Evolutionary conservation across 345 rosid genomes (phyloP).

Genomic region (Eucalyptus curtisii): DNA sequence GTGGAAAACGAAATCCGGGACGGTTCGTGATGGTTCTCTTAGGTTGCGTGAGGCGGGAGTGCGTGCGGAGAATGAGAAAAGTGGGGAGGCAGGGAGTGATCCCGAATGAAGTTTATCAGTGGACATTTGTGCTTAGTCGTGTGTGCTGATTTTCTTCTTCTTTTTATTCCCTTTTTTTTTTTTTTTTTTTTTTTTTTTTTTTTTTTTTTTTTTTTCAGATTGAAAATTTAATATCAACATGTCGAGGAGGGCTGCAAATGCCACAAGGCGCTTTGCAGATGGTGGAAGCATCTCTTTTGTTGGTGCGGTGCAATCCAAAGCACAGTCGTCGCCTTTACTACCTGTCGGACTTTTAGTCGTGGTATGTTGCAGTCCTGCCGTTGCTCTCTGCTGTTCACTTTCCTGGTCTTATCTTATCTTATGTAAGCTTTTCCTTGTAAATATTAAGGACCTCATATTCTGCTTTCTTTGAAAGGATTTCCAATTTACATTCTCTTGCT

Average conservation of each 20-base stretch:
- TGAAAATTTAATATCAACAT: slow-evolving; percentile 3
- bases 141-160: not conserved
- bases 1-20: not conserved
- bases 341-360: slow-evolving; percentile 29
- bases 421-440: not conserved
- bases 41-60: not conserved
- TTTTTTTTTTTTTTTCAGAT: not conserved
- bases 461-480: too few relatives aligned
- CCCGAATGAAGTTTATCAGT: not conserved
- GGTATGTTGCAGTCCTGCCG: slow-evolving; percentile 16
- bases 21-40: not conserved
- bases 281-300: slow-evolving; percentile 37
- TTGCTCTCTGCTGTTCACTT: not conserved
- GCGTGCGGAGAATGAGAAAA: not conserved
- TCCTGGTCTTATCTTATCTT: not conserved
- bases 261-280: slow-evolving; percentile 36
- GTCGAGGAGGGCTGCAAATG: slow-evolving; percentile 63
- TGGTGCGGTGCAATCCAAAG: slow-evolving; percentile 35
- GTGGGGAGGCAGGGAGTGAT: not conserved
- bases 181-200: not conserved
- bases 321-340: slow-evolving; percentile 41
- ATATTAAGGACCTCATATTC: too few relatives aligned
- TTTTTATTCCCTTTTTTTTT: not conserved
- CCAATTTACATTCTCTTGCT: not conserved
- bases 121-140: not conserved